Conservation (phyloP, 2,329 filamentous ascomycete species). For the Aureobasidium mangrovei region DNA sequence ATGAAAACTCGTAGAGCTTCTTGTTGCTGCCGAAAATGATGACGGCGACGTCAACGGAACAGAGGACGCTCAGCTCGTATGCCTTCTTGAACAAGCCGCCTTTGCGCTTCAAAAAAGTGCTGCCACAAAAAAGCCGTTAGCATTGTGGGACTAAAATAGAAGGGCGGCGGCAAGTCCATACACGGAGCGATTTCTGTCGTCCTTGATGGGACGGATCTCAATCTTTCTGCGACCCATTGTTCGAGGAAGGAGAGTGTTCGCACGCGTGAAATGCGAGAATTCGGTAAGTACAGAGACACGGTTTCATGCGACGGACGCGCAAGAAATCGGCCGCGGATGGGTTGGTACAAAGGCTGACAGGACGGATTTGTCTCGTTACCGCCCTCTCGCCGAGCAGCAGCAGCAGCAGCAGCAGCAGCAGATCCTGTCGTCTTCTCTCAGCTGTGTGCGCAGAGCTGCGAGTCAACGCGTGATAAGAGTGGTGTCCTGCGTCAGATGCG, state of each 20-base stretch:
- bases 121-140: slow-evolving; percentile 31
- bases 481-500: slow-evolving; percentile 11
- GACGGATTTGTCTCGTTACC: neutral
- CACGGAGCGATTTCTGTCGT: slow-evolving; percentile 96
- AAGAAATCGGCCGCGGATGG: neutral
- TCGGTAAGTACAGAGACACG: neutral
- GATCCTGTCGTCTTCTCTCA: neutral
- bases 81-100: slow-evolving; percentile 99
- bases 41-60: slow-evolving; percentile 95
- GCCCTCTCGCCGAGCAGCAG: too few relatives aligned
- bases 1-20: slow-evolving; percentile 97
- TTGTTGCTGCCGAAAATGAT: slow-evolving; percentile 99
- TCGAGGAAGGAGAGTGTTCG: neutral
- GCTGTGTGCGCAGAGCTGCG: neutral
- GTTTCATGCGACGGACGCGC: slow-evolving; percentile 3
- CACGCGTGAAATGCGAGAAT: neutral
- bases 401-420: neutral
- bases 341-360: neutral
- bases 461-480: slow-evolving; percentile 8
- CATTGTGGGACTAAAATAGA: neutral
- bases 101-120: slow-evolving; percentile 97
- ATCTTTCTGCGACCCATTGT: slow-evolving; percentile 97
- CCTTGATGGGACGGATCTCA: slow-evolving; percentile 98
- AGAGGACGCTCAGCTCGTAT: slow-evolving; percentile 94
- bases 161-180: slow-evolving; percentile 36